Evolutionary conservation across 768 basidiomycete species (phyloP), one percentile per base, ranked within the genome.

Genomic region (Pisolithus sp.): DNA sequence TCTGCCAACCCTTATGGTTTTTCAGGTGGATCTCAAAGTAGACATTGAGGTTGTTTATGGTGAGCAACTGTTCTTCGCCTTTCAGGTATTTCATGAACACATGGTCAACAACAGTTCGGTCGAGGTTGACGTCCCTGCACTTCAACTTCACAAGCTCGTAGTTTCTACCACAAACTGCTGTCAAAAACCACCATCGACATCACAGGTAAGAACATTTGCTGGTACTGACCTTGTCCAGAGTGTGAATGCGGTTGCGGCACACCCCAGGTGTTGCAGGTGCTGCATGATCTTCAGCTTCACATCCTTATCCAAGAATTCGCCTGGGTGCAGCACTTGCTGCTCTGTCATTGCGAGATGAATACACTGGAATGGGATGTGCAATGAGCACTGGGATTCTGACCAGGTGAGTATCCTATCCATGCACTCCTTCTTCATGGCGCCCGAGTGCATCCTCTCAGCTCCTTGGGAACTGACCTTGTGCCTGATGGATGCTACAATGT

Each of bases 61-160:
- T 20, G n/a, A 41, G 34, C 48, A 56, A 40, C 4, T 51, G 17
- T 1, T 20, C 5, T n/a, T 58, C 40, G 3, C 34, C 8, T 17
- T 43, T 21, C 6, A 58, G 52, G 13, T 40, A 56, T 9, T 39
- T 53, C 15, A 10, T 30, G 36, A 56, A 30, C 0, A 58, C 37
- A 1, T 6, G 26, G 10, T 58, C 21, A 5, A 58, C 23, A 2
- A 34, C 18, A 0, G 5, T 4, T 6, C 17, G 18, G 30, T 9
- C 10, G 5, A 43, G 15, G 2, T 48, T 57, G 24, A 71, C 38
- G 37, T 71, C 55, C 4, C 54, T 43, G 7, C 52, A 5, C 31
- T 63, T 58, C 1, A 73, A 31, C 7, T 59, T 55, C 9, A 65
- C 50, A 2, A 64, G 52, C 53, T 73, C 69, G 36, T 67, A 69